Conservation (phyloP, 345 rosid genomes). For the Erysimum cheiranthoides region DNA sequence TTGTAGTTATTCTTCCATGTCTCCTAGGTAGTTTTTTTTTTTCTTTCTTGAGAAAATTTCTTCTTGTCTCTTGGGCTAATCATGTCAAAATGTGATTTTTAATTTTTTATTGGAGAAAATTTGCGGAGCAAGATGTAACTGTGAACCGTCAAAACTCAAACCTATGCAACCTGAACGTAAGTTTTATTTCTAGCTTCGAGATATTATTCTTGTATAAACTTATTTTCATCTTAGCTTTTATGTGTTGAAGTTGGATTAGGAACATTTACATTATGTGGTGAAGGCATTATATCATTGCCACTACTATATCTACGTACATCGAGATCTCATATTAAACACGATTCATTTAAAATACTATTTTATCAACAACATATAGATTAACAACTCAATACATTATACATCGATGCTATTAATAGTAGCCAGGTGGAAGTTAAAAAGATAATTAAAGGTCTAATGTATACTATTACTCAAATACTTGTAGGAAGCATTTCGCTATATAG, state of each 20-base stretch:
- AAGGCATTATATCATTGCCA: neutral
- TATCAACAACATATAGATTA: too few species aligned
- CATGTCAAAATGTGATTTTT: neutral
- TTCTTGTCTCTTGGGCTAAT: neutral
- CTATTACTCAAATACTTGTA: neutral
- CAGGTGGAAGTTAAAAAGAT: conserved; percentile 3
- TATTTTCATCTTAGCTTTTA: neutral
- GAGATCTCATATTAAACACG: neutral
- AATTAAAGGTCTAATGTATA: neutral
- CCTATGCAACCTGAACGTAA: neutral
- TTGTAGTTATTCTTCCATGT: conserved; percentile 89
- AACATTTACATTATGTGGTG: too few species aligned
- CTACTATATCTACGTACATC: neutral
- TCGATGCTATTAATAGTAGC: neutral
- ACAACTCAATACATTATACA: neutral
- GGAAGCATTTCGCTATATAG: neutral
- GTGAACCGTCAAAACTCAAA: too few species aligned
- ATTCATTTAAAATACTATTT: too few species aligned
- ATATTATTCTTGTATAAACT: neutral
- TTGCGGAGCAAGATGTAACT: neutral
- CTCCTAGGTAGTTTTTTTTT: conserved; percentile 62
- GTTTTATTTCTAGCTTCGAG: neutral
- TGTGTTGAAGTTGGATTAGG: neutral
- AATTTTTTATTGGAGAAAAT: neutral
- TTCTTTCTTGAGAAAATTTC: neutral